Conservation (phyloP, 225 moss, liverwort and hornwort species). For the Antitrichia curtipendula region DNA sequence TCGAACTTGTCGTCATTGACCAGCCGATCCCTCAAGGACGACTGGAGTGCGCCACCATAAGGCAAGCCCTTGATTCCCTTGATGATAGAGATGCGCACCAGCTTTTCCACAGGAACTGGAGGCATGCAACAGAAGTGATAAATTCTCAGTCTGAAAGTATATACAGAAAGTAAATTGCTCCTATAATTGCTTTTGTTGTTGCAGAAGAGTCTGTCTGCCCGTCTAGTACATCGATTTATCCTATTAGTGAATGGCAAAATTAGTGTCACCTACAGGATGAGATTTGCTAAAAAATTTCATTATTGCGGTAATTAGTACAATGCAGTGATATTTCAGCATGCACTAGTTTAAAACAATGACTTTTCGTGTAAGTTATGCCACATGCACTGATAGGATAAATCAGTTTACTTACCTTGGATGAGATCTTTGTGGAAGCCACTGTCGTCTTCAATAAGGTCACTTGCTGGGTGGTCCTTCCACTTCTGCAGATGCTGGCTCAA, state of each 20-base stretch:
- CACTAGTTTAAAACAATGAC: neutral
- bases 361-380: neutral
- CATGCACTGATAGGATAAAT: neutral
- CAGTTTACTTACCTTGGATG: conserved; percentile 2
- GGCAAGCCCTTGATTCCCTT: conserved; percentile 72
- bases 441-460: conserved; percentile 42
- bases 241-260: neutral
- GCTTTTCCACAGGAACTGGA: conserved; percentile 45
- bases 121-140: neutral
- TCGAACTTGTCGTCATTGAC: conserved; percentile 68
- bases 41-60: conserved; percentile 57
- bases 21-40: conserved; percentile 65
- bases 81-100: conserved; percentile 58
- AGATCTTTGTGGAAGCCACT: conserved; percentile 66
- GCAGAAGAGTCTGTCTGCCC: neutral
- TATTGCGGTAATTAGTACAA: neutral
- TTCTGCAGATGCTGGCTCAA: conserved; percentile 37
- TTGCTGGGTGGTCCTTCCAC: conserved; percentile 54
- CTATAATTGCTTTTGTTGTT: neutral
- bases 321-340: neutral
- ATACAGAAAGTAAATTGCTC: too few species aligned
- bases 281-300: neutral
- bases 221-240: neutral
- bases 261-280: neutral
- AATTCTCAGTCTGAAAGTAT: neutral